Conservation (phyloP, 2,329 filamentous ascomycete genomes). For the Thielaviopsis punctulata region DNA sequence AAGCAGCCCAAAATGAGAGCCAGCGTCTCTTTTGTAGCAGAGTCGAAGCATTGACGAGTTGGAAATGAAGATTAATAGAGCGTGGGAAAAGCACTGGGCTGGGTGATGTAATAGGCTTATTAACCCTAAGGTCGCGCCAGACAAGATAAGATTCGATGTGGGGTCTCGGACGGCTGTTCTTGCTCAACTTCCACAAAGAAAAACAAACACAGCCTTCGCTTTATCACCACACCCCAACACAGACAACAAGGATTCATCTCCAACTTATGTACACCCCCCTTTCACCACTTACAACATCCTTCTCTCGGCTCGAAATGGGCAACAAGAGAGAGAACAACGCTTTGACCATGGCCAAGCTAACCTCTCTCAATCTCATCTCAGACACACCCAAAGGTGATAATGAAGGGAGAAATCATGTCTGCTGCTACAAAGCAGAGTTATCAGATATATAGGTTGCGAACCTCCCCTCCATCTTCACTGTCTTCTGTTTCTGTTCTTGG, state of each 20-base stretch:
- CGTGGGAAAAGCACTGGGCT: too few species aligned
- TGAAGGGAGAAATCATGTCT: too few species aligned
- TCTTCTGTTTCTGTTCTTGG: neutral
- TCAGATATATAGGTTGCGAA: neutral
- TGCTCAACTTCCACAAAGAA: too few species aligned
- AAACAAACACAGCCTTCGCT: neutral
- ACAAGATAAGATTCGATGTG: too few species aligned
- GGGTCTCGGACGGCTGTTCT: too few species aligned
- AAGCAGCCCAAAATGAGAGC: too few species aligned
- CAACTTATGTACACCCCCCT: neutral
- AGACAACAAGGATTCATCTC: neutral
- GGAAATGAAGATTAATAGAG: too few species aligned
- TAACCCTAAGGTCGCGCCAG: neutral
- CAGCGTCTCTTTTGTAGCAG: too few species aligned
- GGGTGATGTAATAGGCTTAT: too few species aligned
- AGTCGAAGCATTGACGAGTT: too few species aligned
- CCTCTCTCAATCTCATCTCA: neutral
- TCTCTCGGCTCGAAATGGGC: neutral
- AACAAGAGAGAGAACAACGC: neutral
- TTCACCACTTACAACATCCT: neutral
- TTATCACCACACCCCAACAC: neutral
- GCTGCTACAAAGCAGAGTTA: neutral
- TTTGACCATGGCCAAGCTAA: neutral
- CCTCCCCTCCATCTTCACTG: neutral
- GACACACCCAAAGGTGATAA: too few species aligned